phyloP scores from a whole-genome alignment of 2,329 filamentous ascomycete species.

The Aspergillus proliferans region DNA sequence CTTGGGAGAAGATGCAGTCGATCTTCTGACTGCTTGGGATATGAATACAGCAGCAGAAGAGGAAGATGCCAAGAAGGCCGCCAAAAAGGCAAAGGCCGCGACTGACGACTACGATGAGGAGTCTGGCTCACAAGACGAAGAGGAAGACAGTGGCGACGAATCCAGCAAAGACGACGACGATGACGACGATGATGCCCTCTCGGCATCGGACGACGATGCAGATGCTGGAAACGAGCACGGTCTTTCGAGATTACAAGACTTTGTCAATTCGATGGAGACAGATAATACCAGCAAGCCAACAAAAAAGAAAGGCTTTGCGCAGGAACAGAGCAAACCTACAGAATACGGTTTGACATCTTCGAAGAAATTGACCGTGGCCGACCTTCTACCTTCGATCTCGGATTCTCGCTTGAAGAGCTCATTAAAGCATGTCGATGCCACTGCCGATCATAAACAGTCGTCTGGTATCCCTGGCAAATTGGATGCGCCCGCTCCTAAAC shows the following conservation, averaged over 20 bases:
- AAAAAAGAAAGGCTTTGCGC: conserved; percentile 41
- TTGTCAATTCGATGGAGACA: conserved; percentile 60
- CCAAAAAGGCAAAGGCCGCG: conserved; percentile 20
- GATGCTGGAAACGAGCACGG: conserved; percentile 44
- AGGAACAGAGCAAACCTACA: conserved; percentile 57
- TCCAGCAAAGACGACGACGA: not conserved
- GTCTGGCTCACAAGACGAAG: conserved; percentile 36
- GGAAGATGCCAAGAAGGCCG: conserved; percentile 30
- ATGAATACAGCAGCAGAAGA: conserved; percentile 41
- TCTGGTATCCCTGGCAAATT: conserved; percentile 62
- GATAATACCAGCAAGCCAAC: conserved; percentile 30
- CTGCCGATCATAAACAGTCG: conserved; percentile 44
- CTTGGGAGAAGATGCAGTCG: conserved; percentile 57
- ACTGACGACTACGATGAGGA: conserved; percentile 29
- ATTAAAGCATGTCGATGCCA: conserved; percentile 60
- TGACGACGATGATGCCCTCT: conserved; percentile 48
- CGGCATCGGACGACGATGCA: conserved; percentile 34
- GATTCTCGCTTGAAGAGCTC: conserved; percentile 73
- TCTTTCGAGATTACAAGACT: conserved; percentile 59
- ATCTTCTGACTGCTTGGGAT: conserved; percentile 58
- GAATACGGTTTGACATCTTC: conserved; percentile 54
- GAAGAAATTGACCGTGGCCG: conserved; percentile 66
- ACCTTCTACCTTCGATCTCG: conserved; percentile 65
- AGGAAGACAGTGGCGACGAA: conserved; percentile 36
- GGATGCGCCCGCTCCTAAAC: conserved; percentile 72